Percentiles rank a stretch among this genome's conserved stretches.
Conservation (phyloP, 225 moss, liverwort and hornwort genomes). For the Takakia lepidozioides region DNA sequence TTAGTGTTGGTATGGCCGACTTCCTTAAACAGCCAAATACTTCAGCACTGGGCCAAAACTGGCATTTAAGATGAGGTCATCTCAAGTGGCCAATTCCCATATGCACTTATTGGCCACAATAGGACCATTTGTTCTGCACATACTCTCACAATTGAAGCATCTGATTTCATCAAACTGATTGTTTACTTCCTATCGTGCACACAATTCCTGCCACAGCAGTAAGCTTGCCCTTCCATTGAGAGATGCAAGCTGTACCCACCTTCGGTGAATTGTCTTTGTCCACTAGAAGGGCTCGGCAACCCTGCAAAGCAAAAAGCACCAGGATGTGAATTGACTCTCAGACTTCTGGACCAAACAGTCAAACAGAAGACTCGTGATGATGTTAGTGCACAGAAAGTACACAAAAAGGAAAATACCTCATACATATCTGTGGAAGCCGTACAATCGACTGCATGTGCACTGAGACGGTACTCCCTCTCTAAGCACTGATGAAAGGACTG, state of each 20-base stretch:
- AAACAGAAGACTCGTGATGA: too few species aligned
- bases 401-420: conserved; percentile 23
- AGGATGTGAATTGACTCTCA: not conserved
- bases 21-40: too few species aligned
- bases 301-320: conserved; percentile 25
- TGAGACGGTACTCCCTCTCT: conserved; percentile 73
- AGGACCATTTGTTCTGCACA: too few species aligned
- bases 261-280: conserved; percentile 88
- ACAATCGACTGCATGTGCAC: conserved; percentile 51
- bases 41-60: too few species aligned
- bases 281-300: conserved; percentile 78
- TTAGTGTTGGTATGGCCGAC: too few species aligned
- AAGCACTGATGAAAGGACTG: conserved; percentile 79
- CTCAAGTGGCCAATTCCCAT: too few species aligned
- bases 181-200: too few species aligned
- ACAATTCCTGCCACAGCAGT: too few species aligned
- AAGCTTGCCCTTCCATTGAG: not conserved
- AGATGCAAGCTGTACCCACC: conserved; percentile 21
- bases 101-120: too few species aligned
- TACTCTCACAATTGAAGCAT: not conserved
- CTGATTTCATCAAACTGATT: not conserved
- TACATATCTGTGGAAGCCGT: conserved; percentile 49
- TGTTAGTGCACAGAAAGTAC: not conserved
- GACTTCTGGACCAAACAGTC: not conserved
- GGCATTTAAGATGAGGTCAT: too few species aligned